Evolutionary conservation across 179 eudicot genomes (phyloP).

Genomic region (Camellia oleifera): DNA sequence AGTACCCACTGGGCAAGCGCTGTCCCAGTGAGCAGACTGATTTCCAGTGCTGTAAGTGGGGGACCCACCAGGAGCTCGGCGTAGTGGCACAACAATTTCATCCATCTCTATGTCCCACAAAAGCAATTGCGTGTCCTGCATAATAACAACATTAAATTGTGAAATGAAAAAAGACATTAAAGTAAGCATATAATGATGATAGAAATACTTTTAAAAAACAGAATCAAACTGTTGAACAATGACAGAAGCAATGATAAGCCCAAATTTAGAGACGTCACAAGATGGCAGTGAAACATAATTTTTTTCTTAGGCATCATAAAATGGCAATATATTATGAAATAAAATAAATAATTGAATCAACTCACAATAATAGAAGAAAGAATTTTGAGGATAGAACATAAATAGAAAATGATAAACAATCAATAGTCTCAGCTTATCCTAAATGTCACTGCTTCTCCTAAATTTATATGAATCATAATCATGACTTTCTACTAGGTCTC

Average conservation of each 20-base stretch:
- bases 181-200: not conserved
- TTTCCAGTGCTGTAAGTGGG: constrained; percentile 79
- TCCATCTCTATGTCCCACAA: constrained; percentile 89
- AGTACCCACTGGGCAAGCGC: constrained; percentile 51
- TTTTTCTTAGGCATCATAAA: not conserved
- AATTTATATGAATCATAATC: too few species aligned
- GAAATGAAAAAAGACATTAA: not conserved
- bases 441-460: too few species aligned
- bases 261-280: not conserved
- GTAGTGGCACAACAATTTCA: constrained; percentile 81
- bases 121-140: constrained; percentile 82
- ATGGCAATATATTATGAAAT: not conserved
- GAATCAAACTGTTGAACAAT: not conserved
- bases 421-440: too few species aligned
- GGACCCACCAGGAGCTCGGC: constrained; percentile 79
- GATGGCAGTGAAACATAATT: not conserved
- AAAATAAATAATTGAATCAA: too few species aligned
- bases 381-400: not conserved
- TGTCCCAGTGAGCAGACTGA: constrained; percentile 87
- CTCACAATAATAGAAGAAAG: not conserved
- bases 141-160: not conserved
- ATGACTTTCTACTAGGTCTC: too few species aligned
- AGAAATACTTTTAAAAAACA: not conserved
- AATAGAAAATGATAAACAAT: not conserved
- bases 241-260: not conserved